phyloP scores from a whole-genome alignment of 768 basidiomycete genomes.

The Amanita polypyramis region DNA sequence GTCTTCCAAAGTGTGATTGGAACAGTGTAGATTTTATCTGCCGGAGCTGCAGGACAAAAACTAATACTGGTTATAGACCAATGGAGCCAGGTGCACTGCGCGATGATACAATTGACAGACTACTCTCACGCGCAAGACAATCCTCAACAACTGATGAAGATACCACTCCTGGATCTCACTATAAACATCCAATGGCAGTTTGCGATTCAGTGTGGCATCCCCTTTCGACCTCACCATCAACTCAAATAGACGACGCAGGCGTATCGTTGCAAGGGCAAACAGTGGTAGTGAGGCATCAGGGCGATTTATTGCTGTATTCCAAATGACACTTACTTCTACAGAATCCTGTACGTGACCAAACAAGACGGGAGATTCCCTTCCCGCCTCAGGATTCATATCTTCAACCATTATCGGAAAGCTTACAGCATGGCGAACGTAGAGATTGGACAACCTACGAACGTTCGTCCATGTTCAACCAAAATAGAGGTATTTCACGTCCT shows the following conservation, averaged over 20 bases:
- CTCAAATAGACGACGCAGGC: background rate
- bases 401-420: background rate
- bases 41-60: constrained; percentile 33
- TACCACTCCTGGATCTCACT: constrained; percentile 1
- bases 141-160: background rate
- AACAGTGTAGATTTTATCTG: constrained; percentile 78
- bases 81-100: constrained; percentile 2
- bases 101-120: background rate
- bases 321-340: background rate
- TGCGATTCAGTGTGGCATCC: background rate
- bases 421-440: background rate
- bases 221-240: background rate
- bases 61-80: background rate
- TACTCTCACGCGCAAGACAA: background rate
- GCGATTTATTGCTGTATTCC: background rate
- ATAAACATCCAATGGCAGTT: constrained; percentile 6
- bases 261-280: background rate
- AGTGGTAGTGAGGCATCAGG: background rate
- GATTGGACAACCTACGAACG: background rate
- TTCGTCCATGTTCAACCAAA: constrained; percentile 1
- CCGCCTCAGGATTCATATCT: background rate
- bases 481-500: background rate
- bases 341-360: background rate
- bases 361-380: background rate
- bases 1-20: constrained; percentile 72